Evolutionary conservation across 768 basidiomycete species (phyloP), one percentile per base, ranked within the genome.

Genomic region (Dacryopinax primogenitus): DNA sequence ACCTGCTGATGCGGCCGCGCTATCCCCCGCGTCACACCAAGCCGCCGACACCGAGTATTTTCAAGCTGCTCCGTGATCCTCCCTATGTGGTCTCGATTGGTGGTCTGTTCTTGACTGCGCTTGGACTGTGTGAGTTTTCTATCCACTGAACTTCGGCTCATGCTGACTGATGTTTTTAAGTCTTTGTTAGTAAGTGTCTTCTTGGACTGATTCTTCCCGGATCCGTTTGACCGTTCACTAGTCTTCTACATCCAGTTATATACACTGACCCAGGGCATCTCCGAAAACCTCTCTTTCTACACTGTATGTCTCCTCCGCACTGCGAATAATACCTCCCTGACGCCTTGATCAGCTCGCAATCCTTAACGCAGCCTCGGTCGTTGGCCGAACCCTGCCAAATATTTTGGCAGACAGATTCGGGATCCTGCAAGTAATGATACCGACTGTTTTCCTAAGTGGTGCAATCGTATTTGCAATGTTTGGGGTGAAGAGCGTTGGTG

Each of bases 401-500:
- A 15, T 44, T 18, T 18, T 44, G 7, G 41, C 41, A 18, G 41
- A 44, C 18, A 6, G 18, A 23, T 15, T 44, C 41, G 41, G 41
- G 7, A 18, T 44, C 41, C 18, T 44, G 6, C 4, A 15, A 3
- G 41, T 44, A 15, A 6, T 44, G 7, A 44, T 44, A 6, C 41
- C 41, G 3, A 3, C 41, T 6, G 23, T 15, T 18, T 18, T 44
- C 23, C 6, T 44, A 18, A 44, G 18, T 18, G 41, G 41, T 3
- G 41, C 41, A 3, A 15, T 44, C 7, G 41, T 44, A 44, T 44
- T 44, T 23, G 41, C 41, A 6, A 44, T 79, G 63, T 74, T 82
- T 62, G 79, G 75, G 9, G 71, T 82, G 23, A 70, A 68, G 16
- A 69, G 70, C 65, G 69, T 73, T 6, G 67, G 73, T 1, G 74